phyloP scores from a whole-genome alignment of 495 filamentous ascomycete genomes.

The Neurospora africana region DNA sequence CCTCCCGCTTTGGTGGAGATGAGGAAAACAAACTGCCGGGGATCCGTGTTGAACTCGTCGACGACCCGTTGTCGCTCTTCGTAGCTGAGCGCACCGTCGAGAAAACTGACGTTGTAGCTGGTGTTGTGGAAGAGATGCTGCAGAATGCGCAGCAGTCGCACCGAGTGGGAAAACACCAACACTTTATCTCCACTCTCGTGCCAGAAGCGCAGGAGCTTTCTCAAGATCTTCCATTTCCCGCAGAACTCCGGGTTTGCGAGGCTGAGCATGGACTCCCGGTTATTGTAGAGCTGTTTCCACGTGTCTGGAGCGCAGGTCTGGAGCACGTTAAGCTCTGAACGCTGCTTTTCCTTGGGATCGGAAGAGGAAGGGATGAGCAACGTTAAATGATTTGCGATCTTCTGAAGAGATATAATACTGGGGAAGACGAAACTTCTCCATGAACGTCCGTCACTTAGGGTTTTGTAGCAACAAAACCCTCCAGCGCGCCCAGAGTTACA shows the following conservation, averaged over 20 bases:
- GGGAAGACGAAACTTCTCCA: constrained; percentile 85
- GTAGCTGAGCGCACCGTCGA: constrained; percentile 81
- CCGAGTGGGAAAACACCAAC: constrained; percentile 81
- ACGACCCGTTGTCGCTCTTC: constrained; percentile 74
- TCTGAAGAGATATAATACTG: constrained; percentile 68
- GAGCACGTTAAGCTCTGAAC: constrained; percentile 67
- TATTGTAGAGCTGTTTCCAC: constrained; percentile 67
- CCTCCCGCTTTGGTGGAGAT: constrained; percentile 92
- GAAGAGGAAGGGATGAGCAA: constrained; percentile 66
- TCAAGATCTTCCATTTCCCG: constrained; percentile 92
- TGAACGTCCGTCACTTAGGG: constrained; percentile 42
- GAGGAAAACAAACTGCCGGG: constrained; percentile 84
- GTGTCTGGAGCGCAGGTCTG: constrained; percentile 62
- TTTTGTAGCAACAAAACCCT: constrained; percentile 71
- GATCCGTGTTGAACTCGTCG: constrained; percentile 86
- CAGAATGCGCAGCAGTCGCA: constrained; percentile 76
- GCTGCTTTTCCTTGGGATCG: constrained; percentile 66
- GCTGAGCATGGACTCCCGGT: constrained; percentile 68
- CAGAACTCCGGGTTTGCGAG: constrained; percentile 88
- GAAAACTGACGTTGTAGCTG: constrained; percentile 82
- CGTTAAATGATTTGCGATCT: constrained; percentile 85
- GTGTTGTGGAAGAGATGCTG: constrained; percentile 79
- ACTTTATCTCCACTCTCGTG: constrained; percentile 85
- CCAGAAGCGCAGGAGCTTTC: constrained; percentile 83
- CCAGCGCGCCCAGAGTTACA: constrained; percentile 60